Evolutionary conservation across 306 rosid species (phyloP), one percentile per base, ranked within the genome.

Genomic region (Ceratonia siliqua): DNA sequence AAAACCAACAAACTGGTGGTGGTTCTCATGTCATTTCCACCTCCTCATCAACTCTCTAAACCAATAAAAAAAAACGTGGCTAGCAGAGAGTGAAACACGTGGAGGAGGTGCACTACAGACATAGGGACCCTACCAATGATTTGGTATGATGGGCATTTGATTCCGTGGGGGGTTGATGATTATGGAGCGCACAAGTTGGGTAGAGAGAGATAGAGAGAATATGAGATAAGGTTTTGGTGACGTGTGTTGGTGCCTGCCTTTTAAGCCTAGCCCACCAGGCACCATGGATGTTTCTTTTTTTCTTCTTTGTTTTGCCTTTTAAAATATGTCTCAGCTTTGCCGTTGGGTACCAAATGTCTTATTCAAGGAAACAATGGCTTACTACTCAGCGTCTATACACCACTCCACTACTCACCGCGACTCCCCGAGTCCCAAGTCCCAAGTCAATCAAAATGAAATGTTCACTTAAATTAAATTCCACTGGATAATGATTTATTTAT

Each of bases 91-190:
- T 56, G 61, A 11, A 43, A 78, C 87, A 79, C 70, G 82, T 81
- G 81, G 79, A 20, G 13, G 36, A 46, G 12, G 68, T 71, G 49
- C 15, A 43, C 12, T 0, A 35, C 4, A 32, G 89, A 87, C 94
- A 82, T 0, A 12, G 2, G 82, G 91, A 75, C 45, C 90, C 87
- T 86, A 84, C 90, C 88, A 89, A 89, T 87, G 95, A 89, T 91
- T 91, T 91, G 89, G 91, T 81, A 81, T 87, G 86, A 86, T 89
- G 86, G 89, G 91, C 86, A 87, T 91, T 89, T 58, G 91, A 91
- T 91, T 91, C 90, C 86, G 82, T 69, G 81, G 78, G 92, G 79
- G 82, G 82, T 77, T 85, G 88, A 83, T 79, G 86, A 85, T 85
- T 84, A 62, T 89, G 87, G 86, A 85, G 86, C 89, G 83, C 76